A percentile compares a stretch with the other conserved stretches of the same genome.
These are phyloP conservation scores for Exobasidium rhododendri DNA, from an alignment of 1,284 basidiomycete species.

Conservation along the genomic window DNA sequence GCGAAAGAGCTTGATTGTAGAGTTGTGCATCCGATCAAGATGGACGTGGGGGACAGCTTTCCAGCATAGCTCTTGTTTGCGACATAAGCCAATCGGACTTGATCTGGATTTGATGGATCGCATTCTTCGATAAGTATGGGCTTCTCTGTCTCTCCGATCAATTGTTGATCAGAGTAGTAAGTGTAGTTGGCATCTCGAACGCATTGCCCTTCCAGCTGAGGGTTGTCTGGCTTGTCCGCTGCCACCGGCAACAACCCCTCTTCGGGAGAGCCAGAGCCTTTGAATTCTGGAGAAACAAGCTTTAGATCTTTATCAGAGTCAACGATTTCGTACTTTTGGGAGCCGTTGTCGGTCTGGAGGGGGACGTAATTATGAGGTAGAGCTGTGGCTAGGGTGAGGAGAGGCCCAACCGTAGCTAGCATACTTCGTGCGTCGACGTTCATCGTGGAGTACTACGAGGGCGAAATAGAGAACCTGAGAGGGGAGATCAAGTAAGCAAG, in stretches of 20 bases:
- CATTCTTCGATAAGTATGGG: not conserved
- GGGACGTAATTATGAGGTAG: not conserved
- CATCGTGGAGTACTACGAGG: not conserved
- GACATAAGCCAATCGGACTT: not conserved
- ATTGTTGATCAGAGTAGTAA: not conserved
- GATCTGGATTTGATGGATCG: not conserved
- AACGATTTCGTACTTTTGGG: not conserved
- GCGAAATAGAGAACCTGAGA: not conserved
- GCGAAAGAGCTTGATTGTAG: not conserved
- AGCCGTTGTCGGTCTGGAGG: not conserved
- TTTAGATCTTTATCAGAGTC: not conserved
- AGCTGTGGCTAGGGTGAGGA: not conserved
- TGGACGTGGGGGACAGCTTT: not conserved
- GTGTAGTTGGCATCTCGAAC: not conserved
- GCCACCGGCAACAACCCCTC: not conserved
- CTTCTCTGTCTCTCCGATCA: not conserved
- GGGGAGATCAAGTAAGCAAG: not conserved
- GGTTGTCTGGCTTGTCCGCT: not conserved
- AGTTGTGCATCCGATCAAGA: not conserved
- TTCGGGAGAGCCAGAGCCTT: not conserved
- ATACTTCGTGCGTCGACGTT: not conserved
- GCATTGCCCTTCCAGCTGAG: not conserved
- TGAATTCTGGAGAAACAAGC: not conserved
- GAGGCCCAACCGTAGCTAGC: not conserved
- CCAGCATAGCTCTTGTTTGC: not conserved